Base-by-base conservation (phyloP, 2,329 filamentous ascomycete species). In the Neonectria faginata region DNA sequence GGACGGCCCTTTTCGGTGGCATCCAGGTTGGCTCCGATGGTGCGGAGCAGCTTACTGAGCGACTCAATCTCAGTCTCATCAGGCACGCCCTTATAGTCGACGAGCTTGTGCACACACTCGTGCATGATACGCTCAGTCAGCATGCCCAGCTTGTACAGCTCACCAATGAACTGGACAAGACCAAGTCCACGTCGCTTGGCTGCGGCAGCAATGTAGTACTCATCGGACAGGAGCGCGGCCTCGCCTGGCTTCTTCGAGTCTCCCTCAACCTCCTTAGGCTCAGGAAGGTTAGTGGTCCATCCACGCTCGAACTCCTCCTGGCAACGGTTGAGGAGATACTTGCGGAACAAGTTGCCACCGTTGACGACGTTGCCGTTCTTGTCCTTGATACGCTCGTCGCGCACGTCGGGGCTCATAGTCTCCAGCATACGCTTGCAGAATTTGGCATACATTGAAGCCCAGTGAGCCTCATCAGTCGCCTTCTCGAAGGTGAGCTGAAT, bases 401-500 rank as follows among this genome's bases (percentile, higher is more conserved):
- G 93, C 78, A 99, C 97, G 52, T 97, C 95, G 22, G 92, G 82
- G 80, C 92, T 97, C 93, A 97, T 98, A 67, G 88, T 94, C 79
- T 97, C 92, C 66, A 98, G 85, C 96, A 98, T 98, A 70, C 92
- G 90, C 85, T 95, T 94, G 85, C 94, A 97, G 88, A 99, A 99
- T 80, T 94, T 96, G 77, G 96, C 96, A 77, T 99, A 99, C 93
- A 98, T 98, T 20, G 92, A 92, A 59, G 95, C 95, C 95, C 96
- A 99, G 83, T 98, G 95, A 73, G 94, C 92, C 81, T 99, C 96
- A 76, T 99, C 96, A 31, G 94, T 97, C 69, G 96, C 96, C 85
- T 99, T 99, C 84, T 99, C 96, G 74, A 99, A 99, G 1, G 95
- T 97, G 66, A 99, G 92, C 81, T 98, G 95, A 77, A 99, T 99